Evolutionary conservation across 257 asterid species (phyloP), one percentile per base, ranked within the genome.

Genomic region (Solanum habrochaites): DNA sequence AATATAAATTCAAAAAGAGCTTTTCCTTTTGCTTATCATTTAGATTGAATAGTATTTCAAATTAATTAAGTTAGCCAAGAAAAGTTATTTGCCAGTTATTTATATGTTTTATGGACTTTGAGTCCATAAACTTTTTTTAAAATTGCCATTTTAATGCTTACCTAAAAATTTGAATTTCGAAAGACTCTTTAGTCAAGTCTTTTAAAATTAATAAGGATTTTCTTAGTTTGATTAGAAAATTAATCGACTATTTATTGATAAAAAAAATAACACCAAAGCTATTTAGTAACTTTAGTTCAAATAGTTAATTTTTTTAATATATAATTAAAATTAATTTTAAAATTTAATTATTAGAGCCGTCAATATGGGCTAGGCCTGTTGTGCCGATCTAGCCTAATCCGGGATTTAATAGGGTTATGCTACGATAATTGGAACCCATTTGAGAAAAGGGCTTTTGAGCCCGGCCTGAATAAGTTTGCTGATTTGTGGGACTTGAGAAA

Each of bases 351-450:
- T 35, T 64, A 32, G 6, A 32, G 35, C 5, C 35, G 1, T 1
- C 1, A 32, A 32, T 32, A 32, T 32, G 35, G 0, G 1, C 0
- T 32, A 32, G 35, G 35, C 0, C 5, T 32, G 35, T 32, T 32
- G 0, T 5, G 35, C 35, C 35, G 0, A 5, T 0, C 5, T 32
- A 5, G 1, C 35, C 35, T 32, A 32, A 32, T 0, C 1, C 0
- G 35, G 0, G 0, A 32, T 32, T 32, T 32, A 32, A 32, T 32
- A 1, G 35, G 35, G 0, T 0, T 32, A 5, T 32, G 5, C 1
- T 1, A 32, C 35, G 1, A 32, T 32, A 4, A 32, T 3, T 32
- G 35, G 35, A 32, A 32, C 0, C 35, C 35, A 0, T 32, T 32
- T 32, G 35, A 32, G 0, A 32, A 32, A 32, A 32, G 35, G 5